Percentiles rank a stretch among this genome's conserved stretches.
Evolutionary conservation across 495 filamentous ascomycete species (phyloP).

Genomic region (Penicillium silybi): DNA sequence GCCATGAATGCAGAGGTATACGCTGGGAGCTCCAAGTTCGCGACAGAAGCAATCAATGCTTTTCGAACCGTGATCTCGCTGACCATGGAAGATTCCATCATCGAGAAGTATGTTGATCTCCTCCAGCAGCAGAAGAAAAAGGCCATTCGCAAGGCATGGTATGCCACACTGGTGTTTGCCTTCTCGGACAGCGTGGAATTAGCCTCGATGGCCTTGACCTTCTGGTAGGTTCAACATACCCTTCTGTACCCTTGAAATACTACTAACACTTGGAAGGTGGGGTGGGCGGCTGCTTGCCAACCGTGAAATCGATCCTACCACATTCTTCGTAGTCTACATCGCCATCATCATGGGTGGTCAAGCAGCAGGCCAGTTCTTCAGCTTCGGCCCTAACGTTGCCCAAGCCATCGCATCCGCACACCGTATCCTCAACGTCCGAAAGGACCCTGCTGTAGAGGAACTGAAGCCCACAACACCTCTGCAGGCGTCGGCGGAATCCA

Average conservation of each 20-base stretch:
- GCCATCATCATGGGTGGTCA: constrained; percentile 56
- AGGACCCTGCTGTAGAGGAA: no score
- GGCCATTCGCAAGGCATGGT: constrained; percentile 49
- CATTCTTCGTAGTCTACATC: constrained; percentile 60
- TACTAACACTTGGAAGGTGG: no score
- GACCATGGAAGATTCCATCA: constrained; percentile 47
- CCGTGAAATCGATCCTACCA: constrained; percentile 42
- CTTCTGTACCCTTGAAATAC: no score
- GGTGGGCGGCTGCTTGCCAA: constrained; percentile 52
- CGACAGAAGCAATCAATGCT: constrained; percentile 53
- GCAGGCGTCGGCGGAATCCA: no score
- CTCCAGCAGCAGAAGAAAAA: constrained; percentile 48
- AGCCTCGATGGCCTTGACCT: constrained; percentile 53
- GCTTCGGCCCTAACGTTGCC: constrained; percentile 46
- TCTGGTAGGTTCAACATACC: no score
- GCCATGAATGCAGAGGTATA: constrained; percentile 55
- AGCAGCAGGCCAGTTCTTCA: constrained; percentile 51
- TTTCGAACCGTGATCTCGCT: constrained; percentile 57
- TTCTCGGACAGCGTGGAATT: constrained; percentile 43
- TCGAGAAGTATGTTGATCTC: constrained; percentile 45
- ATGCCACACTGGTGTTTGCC: constrained; percentile 34
- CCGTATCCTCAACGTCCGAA: no score
- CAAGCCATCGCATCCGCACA: constrained; percentile 55
- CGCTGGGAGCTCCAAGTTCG: constrained; percentile 49
- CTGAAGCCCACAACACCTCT: no score